phyloP scores from a whole-genome alignment of 495 filamentous ascomycete species.

The Hypoxylon lienhwacheense region DNA sequence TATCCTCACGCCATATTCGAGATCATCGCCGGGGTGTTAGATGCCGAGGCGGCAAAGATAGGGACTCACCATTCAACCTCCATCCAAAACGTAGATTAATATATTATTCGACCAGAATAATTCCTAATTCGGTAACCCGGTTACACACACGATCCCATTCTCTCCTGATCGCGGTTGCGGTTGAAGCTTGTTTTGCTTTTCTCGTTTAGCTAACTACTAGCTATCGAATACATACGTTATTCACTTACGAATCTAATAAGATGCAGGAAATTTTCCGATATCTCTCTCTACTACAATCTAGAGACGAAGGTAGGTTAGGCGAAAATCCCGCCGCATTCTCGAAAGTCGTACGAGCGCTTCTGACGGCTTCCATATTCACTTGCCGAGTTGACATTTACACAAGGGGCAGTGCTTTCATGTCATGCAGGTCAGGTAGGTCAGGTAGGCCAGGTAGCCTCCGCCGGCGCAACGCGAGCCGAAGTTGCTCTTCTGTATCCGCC shows the following conservation, averaged over 20 bases:
- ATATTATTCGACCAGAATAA: slow-evolving; percentile 1
- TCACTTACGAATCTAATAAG: too few species aligned
- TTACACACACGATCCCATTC: background rate
- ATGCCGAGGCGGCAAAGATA: slow-evolving; percentile 12
- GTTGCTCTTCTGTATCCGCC: slow-evolving; percentile 17
- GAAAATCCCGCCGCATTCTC: slow-evolving; percentile 18
- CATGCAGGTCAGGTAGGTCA: slow-evolving; percentile 16
- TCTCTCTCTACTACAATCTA: slow-evolving; percentile 1
- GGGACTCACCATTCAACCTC: slow-evolving; percentile 2
- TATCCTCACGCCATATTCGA: slow-evolving; percentile 3
- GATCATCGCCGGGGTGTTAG: slow-evolving; percentile 17
- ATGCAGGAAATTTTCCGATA: too few species aligned
- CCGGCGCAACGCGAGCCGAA: slow-evolving; percentile 21
- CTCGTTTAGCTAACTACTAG: too few species aligned
- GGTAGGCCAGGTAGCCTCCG: slow-evolving; percentile 16
- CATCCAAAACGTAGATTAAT: slow-evolving; percentile 19
- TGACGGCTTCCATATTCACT: slow-evolving; percentile 11
- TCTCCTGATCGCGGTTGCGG: slow-evolving; percentile 6
- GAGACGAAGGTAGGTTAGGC: slow-evolving; percentile 3
- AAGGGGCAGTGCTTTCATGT: slow-evolving; percentile 22
- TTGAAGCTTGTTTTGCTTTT: slow-evolving; percentile 12
- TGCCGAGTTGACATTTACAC: slow-evolving; percentile 21
- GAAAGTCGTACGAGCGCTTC: slow-evolving; percentile 8
- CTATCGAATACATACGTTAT: too few species aligned
- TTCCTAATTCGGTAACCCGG: slow-evolving; percentile 24